Evolutionary conservation across 306 rosid genomes (phyloP), one percentile per base, ranked within the genome.

Genomic region (Vigna unguiculata): DNA sequence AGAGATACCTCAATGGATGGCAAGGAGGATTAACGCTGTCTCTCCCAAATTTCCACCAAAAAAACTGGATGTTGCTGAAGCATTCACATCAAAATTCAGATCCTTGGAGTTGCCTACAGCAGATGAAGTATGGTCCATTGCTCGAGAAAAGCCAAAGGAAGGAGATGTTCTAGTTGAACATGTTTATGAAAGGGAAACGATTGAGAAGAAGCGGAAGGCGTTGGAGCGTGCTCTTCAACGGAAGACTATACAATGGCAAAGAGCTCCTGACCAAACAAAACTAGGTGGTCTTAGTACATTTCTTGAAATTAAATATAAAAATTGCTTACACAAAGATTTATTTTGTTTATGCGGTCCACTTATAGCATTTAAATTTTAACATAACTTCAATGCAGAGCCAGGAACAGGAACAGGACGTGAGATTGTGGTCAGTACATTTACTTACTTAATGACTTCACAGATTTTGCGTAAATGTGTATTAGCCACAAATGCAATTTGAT

Each of bases 1-100:
- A 78, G 96, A 85, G 86, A 90, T 87, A 83, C 96, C 93, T 71
- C 96, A 86, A 67, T 90, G 96, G 93, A 90, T 89, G 88, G 96
- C 93, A 49, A 82, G 96, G 77, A 87, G 91, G 82, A 90, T 90
- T 62, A 59, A 75, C 30, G 87, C 87, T 10, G 80, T 90, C 76
- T 86, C 91, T 66, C 88, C 90, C 79, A 87, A 77, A 84, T 90
- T 90, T 82, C 93, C 96, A 16, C 96, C 96, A 51, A 87, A 82
- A 84, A 90, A 87, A 81, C 58, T 80, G 69, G 91, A 82, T 80
- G 83, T 83, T 38, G 85, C 88, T 74, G 89, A 88, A 80, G 90
- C 81, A 15, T 80, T 81, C 74, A 66, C 86, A 70, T 90, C 91
- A 71, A 85, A 85, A 51, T 87, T 88, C 86, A 87, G 72, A 87